Evolutionary conservation across 106 monocot species (phyloP), one percentile per base, ranked within the genome.

Genomic region (Apostasia shenzhenica): DNA sequence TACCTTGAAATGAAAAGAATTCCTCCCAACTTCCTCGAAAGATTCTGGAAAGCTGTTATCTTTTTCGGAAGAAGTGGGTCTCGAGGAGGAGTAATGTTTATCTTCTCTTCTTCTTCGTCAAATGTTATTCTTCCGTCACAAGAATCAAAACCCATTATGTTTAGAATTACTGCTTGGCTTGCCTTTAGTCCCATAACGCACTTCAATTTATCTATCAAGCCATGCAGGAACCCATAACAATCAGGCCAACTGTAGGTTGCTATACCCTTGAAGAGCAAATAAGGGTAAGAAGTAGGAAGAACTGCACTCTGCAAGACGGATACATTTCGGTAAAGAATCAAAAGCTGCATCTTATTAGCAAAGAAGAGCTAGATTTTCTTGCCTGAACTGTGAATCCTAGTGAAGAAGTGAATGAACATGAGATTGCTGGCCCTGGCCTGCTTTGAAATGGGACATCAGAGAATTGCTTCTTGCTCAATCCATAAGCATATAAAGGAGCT

Each of bases 321-420:
- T 1, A 26, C n/a, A n/a, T n/a, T n/a, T n/a, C n/a, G n/a, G n/a
- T 26, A 26, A 26, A 26, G 26, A 26, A 26, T 26, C 26, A 26
- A 26, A 26, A 26, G 26, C 26, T 26, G 26, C 26, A 26, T 26
- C 26, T 26, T 26, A 26, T 45, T 45, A 37, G 48, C 14, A 48
- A 65, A 48, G 14, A 26, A 26, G 26, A 65, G 46, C 48, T 26
- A 44, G 48, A 48, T 65, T 48, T 8, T 7, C 50, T 5, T 60
- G 74, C 79, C 74, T 79, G 81, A 42, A 81, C 67, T 45, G 81
- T 81, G 81, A 76, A 81, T 3, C 81, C 81, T 14, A 47, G 42
- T 41, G 81, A 81, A 67, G 81, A 81, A 67, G 72, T 81, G 50
- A 67, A 76, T 5, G 81, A 81, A 41, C 76, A 66, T 59, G 81